Percentiles rank a stretch among this genome's conserved stretches.
phyloP scores from a whole-genome alignment of 1,139 yeast genomes.

The Yamadazyma atlantica region DNA sequence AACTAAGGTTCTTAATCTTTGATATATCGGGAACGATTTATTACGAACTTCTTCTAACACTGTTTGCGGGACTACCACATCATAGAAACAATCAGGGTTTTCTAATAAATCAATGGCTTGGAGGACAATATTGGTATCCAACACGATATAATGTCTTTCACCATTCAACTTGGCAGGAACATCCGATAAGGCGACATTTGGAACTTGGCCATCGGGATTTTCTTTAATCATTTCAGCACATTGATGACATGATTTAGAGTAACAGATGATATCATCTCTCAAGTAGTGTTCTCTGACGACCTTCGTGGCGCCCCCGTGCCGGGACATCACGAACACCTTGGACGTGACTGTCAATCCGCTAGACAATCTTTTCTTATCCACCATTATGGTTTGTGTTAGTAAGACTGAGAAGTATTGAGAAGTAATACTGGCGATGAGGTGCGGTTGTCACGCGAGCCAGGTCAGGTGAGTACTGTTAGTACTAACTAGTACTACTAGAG shows the following conservation, averaged over 20 bases:
- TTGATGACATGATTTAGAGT: slow-evolving; percentile 63
- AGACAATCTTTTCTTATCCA: slow-evolving; percentile 39
- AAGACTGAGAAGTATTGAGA: too few species aligned
- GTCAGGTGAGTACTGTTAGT: too few species aligned
- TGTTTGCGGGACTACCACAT: slow-evolving; percentile 90
- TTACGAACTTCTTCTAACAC: slow-evolving; percentile 92
- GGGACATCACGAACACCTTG: slow-evolving; percentile 88
- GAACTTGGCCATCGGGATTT: slow-evolving; percentile 53
- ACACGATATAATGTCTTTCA: slow-evolving; percentile 65
- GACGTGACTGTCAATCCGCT: slow-evolving; percentile 74
- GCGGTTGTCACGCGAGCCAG: too few species aligned
- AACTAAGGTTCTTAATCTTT: slow-evolving; percentile 75
- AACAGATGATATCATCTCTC: slow-evolving; percentile 89
- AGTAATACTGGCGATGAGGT: too few species aligned
- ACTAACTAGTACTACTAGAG: too few species aligned
- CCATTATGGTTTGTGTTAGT: neutral
- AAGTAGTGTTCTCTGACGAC: slow-evolving; percentile 92
- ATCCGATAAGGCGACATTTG: slow-evolving; percentile 50
- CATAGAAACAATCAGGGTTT: slow-evolving; percentile 72
- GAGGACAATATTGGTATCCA: slow-evolving; percentile 87
- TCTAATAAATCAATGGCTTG: slow-evolving; percentile 91
- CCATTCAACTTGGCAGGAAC: slow-evolving; percentile 43
- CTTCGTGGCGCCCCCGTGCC: slow-evolving; percentile 87
- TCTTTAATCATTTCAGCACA: slow-evolving; percentile 62
- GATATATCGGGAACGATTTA: slow-evolving; percentile 83